phyloP scores from a whole-genome alignment of 192 early-diverging fungal species.

The Coemansia sp. region DNA sequence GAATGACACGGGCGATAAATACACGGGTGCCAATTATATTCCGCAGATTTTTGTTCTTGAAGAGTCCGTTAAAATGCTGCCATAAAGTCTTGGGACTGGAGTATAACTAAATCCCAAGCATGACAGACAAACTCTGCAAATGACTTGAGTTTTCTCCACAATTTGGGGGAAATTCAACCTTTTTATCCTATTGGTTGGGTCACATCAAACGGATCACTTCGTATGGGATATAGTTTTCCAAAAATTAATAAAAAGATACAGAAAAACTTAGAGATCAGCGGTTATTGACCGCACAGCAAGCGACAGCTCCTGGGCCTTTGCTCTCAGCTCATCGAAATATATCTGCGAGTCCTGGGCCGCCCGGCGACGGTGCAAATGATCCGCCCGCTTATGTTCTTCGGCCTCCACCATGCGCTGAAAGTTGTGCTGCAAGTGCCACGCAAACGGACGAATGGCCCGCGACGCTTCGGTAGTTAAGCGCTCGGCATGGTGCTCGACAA shows the following conservation, averaged over 20 bases:
- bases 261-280: conserved; percentile 11
- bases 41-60: conserved; percentile 9
- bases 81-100: too few species aligned
- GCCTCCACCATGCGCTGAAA: conserved; percentile 74
- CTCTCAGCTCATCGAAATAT: conserved; percentile 65
- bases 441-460: conserved; percentile 65
- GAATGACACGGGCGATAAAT: conserved; percentile 14
- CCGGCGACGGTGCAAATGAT: conserved; percentile 58
- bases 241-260: background rate
- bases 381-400: conserved; percentile 63
- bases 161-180: background rate
- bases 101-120: background rate
- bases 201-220: background rate
- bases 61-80: too few species aligned
- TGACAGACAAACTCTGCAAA: background rate
- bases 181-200: background rate
- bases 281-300: conserved; percentile 47
- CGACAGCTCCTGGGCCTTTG: conserved; percentile 59
- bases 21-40: conserved; percentile 15
- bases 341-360: conserved; percentile 65
- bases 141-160: background rate
- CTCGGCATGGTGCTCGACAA: conserved; percentile 63
- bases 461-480: conserved; percentile 65
- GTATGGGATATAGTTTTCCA: background rate
- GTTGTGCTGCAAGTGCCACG: conserved; percentile 68